phyloP scores from a whole-genome alignment of 2,329 filamentous ascomycete genomes.

The Pyrenophora seminiperda region DNA sequence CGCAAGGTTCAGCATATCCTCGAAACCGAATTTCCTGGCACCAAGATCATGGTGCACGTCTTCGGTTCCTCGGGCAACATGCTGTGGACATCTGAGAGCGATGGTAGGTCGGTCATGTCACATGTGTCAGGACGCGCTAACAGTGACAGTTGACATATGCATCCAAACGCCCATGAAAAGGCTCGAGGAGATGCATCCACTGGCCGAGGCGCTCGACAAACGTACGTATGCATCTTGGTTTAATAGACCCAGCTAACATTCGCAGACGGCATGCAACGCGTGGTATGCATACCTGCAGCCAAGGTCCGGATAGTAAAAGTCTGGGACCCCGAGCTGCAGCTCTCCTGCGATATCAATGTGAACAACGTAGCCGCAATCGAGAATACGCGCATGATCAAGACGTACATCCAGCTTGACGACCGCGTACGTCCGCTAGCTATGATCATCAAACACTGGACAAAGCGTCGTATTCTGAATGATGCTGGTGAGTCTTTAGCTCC shows the following conservation, averaged over 20 bases:
- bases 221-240: slow-evolving; percentile 62
- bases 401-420: slow-evolving; percentile 91
- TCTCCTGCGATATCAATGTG: slow-evolving; percentile 98
- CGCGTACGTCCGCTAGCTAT: slow-evolving; percentile 91
- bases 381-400: slow-evolving; percentile 97
- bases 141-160: slow-evolving; percentile 82
- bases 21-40: slow-evolving; percentile 88
- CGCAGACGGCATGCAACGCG: slow-evolving; percentile 91
- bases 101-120: slow-evolving; percentile 65
- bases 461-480: slow-evolving; percentile 89
- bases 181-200: slow-evolving; percentile 85
- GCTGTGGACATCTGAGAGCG: slow-evolving; percentile 92
- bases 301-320: slow-evolving; percentile 99
- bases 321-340: slow-evolving; percentile 89
- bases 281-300: slow-evolving; percentile 90
- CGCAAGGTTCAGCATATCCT: slow-evolving; percentile 85
- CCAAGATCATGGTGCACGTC: slow-evolving; percentile 86
- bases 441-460: slow-evolving; percentile 98
- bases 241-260: slow-evolving; percentile 38
- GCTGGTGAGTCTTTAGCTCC: slow-evolving; percentile 71
- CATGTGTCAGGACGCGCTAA: slow-evolving; percentile 27
- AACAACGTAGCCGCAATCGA: slow-evolving; percentile 95
- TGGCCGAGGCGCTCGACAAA: slow-evolving; percentile 82
- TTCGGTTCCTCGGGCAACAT: slow-evolving; percentile 98
- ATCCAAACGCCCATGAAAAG: slow-evolving; percentile 90